Evolutionary conservation across 345 rosid genomes (phyloP).

Genomic region (Citrus sinensis): DNA sequence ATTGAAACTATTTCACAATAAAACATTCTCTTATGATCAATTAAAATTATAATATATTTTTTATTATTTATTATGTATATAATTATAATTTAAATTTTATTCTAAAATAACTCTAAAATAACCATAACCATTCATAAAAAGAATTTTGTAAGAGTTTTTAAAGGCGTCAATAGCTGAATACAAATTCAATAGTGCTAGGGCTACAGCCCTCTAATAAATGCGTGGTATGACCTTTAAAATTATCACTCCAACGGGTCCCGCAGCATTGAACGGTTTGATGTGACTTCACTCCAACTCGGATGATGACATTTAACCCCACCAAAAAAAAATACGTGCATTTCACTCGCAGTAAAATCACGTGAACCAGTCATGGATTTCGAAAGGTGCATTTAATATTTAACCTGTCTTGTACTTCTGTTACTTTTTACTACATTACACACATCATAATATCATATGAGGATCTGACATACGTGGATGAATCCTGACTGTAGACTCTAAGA

Average conservation of each 20-base stretch:
- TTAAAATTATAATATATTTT: too few species aligned
- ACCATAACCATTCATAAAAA: too few species aligned
- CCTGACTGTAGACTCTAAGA: background rate
- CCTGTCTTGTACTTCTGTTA: background rate
- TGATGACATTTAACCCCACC: background rate
- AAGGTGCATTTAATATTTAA: background rate
- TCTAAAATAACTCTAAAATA: too few species aligned
- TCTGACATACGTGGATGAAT: background rate
- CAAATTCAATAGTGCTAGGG: too few species aligned
- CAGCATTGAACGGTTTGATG: background rate
- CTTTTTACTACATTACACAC: background rate
- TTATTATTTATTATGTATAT: too few species aligned
- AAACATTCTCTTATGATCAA: too few species aligned
- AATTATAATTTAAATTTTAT: too few species aligned
- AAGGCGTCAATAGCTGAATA: too few species aligned
- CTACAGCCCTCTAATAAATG: background rate
- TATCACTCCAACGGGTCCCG: background rate
- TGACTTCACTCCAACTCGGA: background rate
- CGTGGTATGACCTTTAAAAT: background rate
- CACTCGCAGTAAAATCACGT: conserved; percentile 7
- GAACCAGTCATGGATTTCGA: background rate
- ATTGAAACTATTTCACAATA: fast-evolving
- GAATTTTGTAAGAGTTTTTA: too few species aligned
- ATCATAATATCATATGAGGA: background rate
- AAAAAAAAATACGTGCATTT: background rate